Evolutionary conservation across 345 rosid genomes (phyloP), one percentile per base, ranked within the genome.

Genomic region (Camelina sativa): DNA sequence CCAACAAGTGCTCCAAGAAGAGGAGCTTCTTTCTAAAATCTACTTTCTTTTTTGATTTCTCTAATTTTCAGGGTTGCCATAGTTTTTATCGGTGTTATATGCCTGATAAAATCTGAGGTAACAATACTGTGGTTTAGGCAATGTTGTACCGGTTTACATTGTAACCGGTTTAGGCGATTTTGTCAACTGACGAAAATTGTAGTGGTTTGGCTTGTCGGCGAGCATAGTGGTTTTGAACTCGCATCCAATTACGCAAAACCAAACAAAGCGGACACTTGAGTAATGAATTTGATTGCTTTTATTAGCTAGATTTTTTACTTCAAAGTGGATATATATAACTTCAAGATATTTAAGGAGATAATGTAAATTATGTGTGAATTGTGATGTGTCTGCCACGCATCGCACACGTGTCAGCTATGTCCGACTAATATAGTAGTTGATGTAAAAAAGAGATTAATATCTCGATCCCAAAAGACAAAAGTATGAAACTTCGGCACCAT

Each of bases 371-470:
- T 15, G 40, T 6, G 12, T 61, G 56, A 22, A 10, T 52, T 22
- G 9, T 40, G 67, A 66, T 59, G 60, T 35, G 73, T 50, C 60
- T 35, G 54, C 78, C 78, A 74, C 61, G 73, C 8, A 66, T 23
- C 13, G 6, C 17, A 58, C 73, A 74, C 73, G 61, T 58, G 78
- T 57, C 61, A 13, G 60, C 13, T 32, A 4, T 20, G 62, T 15
- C 48, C 48, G 7, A 28, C 37, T 34, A 34, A 34, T 11, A 41
- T 16, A 16, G 54, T 43, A 16, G 64, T 16, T 16, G 32, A 43
- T 41, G 54, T 69, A 6, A 11, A 25, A 16, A 16, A 41, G 30
- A 1, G 30, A 56, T 56, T 22, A n/a, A 16, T 47, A 57, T 56
- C 6, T 56, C 6, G 37, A 54, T 43, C 35, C 56, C n/a, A 38